Evolutionary conservation across 345 rosid species (phyloP).

Genomic region (Dovyalis caffra): DNA sequence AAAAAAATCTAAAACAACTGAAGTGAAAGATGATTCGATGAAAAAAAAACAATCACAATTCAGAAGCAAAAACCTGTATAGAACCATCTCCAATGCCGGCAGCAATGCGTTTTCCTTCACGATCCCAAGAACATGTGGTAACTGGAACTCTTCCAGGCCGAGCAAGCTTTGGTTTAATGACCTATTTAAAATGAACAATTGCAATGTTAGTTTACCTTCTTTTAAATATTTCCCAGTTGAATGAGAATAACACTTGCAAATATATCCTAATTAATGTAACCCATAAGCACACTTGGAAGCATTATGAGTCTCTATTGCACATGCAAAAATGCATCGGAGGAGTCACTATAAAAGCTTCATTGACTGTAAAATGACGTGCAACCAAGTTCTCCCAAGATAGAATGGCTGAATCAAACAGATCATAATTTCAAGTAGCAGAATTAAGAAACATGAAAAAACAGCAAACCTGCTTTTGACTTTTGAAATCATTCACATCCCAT

Average conservation of each 20-base stretch:
- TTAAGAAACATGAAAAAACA: background rate
- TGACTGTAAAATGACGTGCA: background rate
- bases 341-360: background rate
- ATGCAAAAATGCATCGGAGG: background rate
- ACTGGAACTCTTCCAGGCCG: constrained; percentile 97
- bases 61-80: constrained; percentile 62
- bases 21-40: background rate
- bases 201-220: constrained; percentile 15
- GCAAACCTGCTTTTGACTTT: constrained; percentile 84
- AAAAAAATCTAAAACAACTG: background rate
- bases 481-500: constrained; percentile 97
- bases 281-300: background rate
- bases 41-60: background rate
- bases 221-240: background rate
- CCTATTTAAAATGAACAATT: constrained; percentile 42
- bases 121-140: constrained; percentile 92
- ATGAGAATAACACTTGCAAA: constrained; percentile 10
- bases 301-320: background rate
- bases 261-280: background rate
- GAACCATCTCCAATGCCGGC: constrained; percentile 97
- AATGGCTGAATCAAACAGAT: background rate
- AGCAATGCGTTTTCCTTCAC: constrained; percentile 85
- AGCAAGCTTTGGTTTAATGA: constrained; percentile 95
- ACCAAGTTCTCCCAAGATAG: background rate
- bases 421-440: background rate